Conservation (phyloP, 495 filamentous ascomycete species). For the Talaromyces adpressus region DNA sequence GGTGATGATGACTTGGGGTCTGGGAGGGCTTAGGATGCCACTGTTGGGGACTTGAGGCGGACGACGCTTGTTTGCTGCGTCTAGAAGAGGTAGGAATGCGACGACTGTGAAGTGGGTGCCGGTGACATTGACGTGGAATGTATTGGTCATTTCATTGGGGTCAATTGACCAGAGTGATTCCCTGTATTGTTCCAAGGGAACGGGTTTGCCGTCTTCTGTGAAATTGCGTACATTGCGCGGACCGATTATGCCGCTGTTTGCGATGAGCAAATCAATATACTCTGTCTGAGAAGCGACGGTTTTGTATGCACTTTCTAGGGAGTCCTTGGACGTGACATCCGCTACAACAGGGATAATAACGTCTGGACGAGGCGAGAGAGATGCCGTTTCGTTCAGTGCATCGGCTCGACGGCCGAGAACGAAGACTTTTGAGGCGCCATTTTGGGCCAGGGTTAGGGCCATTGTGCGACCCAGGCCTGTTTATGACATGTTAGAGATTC, state of each 20-base stretch:
- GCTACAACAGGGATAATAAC: slow-evolving; percentile 32
- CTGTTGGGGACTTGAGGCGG: slow-evolving; percentile 18
- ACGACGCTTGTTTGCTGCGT: slow-evolving; percentile 29
- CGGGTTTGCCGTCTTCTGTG: not conserved
- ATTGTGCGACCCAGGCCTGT: slow-evolving; percentile 61
- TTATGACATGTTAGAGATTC: not conserved
- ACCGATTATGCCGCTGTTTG: slow-evolving; percentile 48
- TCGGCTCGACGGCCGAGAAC: slow-evolving; percentile 56
- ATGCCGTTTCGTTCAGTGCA: slow-evolving; percentile 38
- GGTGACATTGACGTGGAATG: slow-evolving; percentile 14
- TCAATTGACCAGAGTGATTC: not conserved
- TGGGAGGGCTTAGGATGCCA: not conserved
- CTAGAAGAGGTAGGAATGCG: slow-evolving; percentile 40
- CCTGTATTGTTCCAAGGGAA: not conserved
- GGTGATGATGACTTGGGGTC: slow-evolving; percentile 38
- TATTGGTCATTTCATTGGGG: not conserved
- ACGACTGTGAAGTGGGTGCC: slow-evolving; percentile 29
- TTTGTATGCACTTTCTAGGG: slow-evolving; percentile 23
- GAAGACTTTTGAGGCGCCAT: slow-evolving; percentile 63
- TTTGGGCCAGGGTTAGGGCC: slow-evolving; percentile 52
- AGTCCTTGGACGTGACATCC: slow-evolving; percentile 37
- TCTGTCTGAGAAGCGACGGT: slow-evolving; percentile 28
- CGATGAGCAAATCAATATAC: slow-evolving; percentile 55
- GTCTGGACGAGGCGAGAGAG: slow-evolving; percentile 12
- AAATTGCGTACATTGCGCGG: not conserved